Evolutionary conservation across 768 basidiomycete species (phyloP).

Genomic region (Dioszegia aurantiaca): DNA sequence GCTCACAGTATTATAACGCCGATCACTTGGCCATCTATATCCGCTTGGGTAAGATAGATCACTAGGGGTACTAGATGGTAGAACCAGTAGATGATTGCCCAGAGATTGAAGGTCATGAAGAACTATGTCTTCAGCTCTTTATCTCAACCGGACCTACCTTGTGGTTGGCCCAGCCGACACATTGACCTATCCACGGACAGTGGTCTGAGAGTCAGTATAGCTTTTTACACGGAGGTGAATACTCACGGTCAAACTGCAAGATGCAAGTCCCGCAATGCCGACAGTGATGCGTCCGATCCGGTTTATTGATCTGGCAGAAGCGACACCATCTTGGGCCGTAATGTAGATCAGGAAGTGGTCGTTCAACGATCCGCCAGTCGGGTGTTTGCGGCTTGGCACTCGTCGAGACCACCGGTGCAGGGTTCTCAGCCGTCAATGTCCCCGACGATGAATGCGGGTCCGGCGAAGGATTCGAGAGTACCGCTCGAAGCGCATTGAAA

Average conservation of each 20-base stretch:
- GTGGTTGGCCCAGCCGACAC: slow-evolving; percentile 87
- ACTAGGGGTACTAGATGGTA: slow-evolving; percentile 67
- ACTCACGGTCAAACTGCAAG: slow-evolving; percentile 49
- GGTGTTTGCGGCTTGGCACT: slow-evolving; percentile 1
- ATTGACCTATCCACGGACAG: slow-evolving; percentile 79
- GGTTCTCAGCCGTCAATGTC: slow-evolving; percentile 6
- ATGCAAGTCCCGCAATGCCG: slow-evolving; percentile 50
- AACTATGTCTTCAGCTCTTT: slow-evolving; percentile 58
- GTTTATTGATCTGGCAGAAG: slow-evolving; percentile 48
- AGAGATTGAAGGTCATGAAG: slow-evolving; percentile 76
- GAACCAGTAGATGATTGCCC: slow-evolving; percentile 61
- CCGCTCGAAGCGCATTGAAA: slow-evolving; percentile 15
- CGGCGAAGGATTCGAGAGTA: slow-evolving; percentile 1
- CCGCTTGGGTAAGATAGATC: slow-evolving; percentile 51
- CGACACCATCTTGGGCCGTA: slow-evolving; percentile 37
- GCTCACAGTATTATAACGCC: slow-evolving; percentile 73
- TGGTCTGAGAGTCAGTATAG: slow-evolving; percentile 30
- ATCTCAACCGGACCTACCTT: slow-evolving; percentile 58
- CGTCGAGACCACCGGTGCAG: not conserved
- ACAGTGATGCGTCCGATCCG: slow-evolving; percentile 50
- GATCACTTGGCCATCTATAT: slow-evolving; percentile 66
- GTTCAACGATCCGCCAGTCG: slow-evolving; percentile 28
- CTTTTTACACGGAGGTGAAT: not conserved
- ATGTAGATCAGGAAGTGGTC: slow-evolving; percentile 28
- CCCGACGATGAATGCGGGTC: slow-evolving; percentile 16